Evolutionary conservation across 768 basidiomycete species (phyloP).

Genomic region (Calvatia gigantea): DNA sequence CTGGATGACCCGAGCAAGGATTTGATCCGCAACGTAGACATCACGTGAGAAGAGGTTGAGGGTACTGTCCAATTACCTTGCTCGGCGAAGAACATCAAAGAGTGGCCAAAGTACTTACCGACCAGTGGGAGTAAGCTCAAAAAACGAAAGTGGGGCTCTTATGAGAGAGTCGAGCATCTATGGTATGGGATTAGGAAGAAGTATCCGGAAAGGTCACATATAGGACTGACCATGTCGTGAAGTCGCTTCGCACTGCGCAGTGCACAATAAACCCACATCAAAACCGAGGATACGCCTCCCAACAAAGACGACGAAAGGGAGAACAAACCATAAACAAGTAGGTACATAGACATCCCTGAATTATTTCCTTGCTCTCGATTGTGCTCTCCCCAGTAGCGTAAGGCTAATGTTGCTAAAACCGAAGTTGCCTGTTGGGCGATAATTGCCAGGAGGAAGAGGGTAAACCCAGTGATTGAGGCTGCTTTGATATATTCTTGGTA

Average conservation of each 20-base stretch:
- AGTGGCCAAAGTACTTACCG: conserved; percentile 39
- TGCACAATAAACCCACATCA: conserved; percentile 78
- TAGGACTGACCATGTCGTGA: conserved; percentile 64
- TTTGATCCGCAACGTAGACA: conserved; percentile 80
- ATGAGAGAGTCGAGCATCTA: conserved; percentile 82
- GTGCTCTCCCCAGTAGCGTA: conserved; percentile 82
- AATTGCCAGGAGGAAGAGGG: conserved; percentile 54
- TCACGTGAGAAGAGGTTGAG: conserved; percentile 92
- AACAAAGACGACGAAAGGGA: conserved; percentile 55
- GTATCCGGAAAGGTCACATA: background rate
- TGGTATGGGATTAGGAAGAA: background rate
- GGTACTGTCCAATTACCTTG: conserved; percentile 45
- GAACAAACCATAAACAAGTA: conserved; percentile 66
- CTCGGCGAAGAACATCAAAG: background rate
- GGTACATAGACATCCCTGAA: conserved; percentile 51
- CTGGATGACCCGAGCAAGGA: conserved; percentile 75
- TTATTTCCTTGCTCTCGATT: conserved; percentile 62
- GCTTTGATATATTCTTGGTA: conserved; percentile 79
- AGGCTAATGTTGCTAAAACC: conserved; percentile 58
- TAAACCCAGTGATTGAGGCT: conserved; percentile 71
- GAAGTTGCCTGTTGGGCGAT: conserved; percentile 54
- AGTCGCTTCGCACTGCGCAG: conserved; percentile 69
- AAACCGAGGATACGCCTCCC: conserved; percentile 51
- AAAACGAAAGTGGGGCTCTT: conserved; percentile 82
- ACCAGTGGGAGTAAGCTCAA: conserved; percentile 85